phyloP scores from a whole-genome alignment of 2,329 filamentous ascomycete genomes.

The Didymella segeticola region DNA sequence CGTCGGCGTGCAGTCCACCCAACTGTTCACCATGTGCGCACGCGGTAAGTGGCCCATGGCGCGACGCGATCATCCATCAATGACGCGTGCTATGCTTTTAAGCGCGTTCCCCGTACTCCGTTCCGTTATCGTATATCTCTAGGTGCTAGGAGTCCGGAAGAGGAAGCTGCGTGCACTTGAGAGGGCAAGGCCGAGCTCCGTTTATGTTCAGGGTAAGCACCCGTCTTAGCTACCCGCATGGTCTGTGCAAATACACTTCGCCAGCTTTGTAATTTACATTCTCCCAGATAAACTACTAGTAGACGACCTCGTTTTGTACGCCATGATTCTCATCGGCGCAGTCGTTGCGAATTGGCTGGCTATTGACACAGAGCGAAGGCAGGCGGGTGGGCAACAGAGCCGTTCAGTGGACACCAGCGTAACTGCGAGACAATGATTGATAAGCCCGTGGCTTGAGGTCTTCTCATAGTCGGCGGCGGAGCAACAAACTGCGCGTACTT shows the following conservation, averaged over 20 bases:
- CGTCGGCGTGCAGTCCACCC: background rate
- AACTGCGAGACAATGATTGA: background rate
- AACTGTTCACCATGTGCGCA: background rate
- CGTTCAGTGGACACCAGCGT: background rate
- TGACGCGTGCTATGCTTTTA: slow-evolving; percentile 1
- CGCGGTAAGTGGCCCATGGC: background rate
- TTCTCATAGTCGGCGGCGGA: too few species aligned
- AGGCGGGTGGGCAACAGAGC: too few species aligned
- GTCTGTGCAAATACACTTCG: too few species aligned
- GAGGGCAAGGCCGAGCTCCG: background rate
- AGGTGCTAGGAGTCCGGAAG: background rate
- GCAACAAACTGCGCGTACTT: too few species aligned
- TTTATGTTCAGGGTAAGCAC: background rate
- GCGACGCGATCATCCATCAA: background rate
- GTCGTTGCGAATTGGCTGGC: too few species aligned
- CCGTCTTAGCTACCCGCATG: too few species aligned
- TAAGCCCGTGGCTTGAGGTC: background rate
- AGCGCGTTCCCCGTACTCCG: background rate
- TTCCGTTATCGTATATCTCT: background rate
- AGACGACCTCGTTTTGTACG: too few species aligned
- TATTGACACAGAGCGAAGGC: too few species aligned
- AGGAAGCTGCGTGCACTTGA: background rate
- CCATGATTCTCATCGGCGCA: too few species aligned
- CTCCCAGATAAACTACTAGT: too few species aligned
- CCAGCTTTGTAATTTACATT: too few species aligned